These are phyloP conservation scores for Candida chauliodis DNA, from an alignment of 805 yeast genomes.

Conservation along the genomic window DNA sequence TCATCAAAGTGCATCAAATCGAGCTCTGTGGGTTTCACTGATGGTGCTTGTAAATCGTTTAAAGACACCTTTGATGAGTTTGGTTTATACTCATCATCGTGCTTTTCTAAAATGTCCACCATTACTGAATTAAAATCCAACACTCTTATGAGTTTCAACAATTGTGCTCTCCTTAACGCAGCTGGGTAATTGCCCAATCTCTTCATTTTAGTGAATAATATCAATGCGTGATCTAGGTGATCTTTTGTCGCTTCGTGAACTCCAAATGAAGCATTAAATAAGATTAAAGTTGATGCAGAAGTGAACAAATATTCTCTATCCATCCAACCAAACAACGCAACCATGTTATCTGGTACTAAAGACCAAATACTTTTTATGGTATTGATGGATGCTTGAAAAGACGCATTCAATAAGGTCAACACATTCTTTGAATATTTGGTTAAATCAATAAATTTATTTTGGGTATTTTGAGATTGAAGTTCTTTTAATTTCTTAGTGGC, in stretches of 20 bases:
- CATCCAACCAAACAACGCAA: conserved; percentile 85
- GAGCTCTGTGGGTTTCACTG: conserved; percentile 14
- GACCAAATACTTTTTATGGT: conserved; percentile 74
- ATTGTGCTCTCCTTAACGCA: conserved; percentile 66
- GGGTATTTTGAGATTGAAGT: conserved; percentile 32
- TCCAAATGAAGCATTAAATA: conserved; percentile 78
- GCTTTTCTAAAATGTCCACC: conserved; percentile 53
- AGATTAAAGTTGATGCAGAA: conserved; percentile 66
- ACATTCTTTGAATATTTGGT: conserved; percentile 66
- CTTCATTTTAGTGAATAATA: conserved; percentile 70
- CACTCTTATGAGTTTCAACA: conserved; percentile 59
- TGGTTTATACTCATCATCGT: conserved; percentile 43
- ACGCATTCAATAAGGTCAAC: conserved; percentile 66
- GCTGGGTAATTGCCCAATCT: conserved; percentile 80
- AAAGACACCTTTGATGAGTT: background rate
- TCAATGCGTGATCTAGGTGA: conserved; percentile 70
- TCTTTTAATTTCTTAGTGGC: conserved; percentile 63
- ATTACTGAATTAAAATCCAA: conserved; percentile 68
- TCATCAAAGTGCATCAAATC: conserved; percentile 22
- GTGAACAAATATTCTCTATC: conserved; percentile 79
- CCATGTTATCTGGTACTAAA: conserved; percentile 70
- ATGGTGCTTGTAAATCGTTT: conserved; percentile 5
- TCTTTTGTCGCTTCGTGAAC: conserved; percentile 71
- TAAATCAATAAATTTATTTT: conserved; percentile 57
- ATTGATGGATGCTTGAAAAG: conserved; percentile 77